Base-by-base conservation (phyloP, 345 rosid species). In the Crucihimalaya himalaica region DNA sequence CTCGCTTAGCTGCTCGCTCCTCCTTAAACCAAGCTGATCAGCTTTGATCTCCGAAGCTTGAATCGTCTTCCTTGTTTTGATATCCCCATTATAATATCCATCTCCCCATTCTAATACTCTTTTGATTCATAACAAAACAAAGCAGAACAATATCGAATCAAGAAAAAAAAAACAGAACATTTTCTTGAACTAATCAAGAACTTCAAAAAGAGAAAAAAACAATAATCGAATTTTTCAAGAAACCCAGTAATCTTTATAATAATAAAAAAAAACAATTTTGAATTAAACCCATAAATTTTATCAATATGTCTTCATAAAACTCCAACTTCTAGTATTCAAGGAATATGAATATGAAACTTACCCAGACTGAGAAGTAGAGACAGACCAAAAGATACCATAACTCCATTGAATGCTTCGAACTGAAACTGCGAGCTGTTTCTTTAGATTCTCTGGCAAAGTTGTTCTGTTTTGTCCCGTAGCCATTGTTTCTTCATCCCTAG, bases 21-120 rank as follows among this genome's bases (percentile, higher is more conserved):
- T 88, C 74, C 86, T 84, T 58, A 92, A 79, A 60, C 87, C 91
- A 58, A 86, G 62, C 43, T 85, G 81, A 56, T 88, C 89, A 37
- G 84, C 83, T 78, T 86, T 81, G 21, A 85, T 72, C 43, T 92
- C 99, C 8, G 82, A 75, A 27, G 93, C 83, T 83, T 88, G 93
- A 72, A 85, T 79, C 50, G 91, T 88, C 80, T 89, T 95, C 76
- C 97, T 85, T 23, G 97, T 95, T 84, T 92, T 95, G 31, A 95
- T 95, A 74, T 88, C 97, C 45, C 99, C 99, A 73, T 95, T 95
- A 80, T 95, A 95, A 67, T 89, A 90, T 27, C 99, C 99, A 66
- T 87, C 89, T 19, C 85, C 88, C 99, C 99, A 95, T 66, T 87
- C 90, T 83, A 92, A 71, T 16, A 83, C 81, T 73, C 99, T 95